Base-by-base conservation (phyloP, 306 rosid species). In the Cajanus cajan region DNA sequence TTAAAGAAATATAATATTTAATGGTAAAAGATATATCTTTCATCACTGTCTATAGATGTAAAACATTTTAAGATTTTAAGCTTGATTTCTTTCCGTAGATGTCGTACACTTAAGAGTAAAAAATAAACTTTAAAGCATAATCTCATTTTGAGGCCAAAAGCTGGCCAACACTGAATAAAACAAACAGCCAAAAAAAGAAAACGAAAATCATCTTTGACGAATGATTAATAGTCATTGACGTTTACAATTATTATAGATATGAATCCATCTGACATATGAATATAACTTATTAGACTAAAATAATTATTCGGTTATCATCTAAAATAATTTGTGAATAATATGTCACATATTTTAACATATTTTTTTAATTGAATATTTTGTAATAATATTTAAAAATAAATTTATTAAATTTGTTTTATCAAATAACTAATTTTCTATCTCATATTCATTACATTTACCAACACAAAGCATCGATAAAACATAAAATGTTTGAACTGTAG, bases 61-160 rank as follows among this genome's bases (percentile, higher is more conserved):
- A 51, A 59, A 12, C 24, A 41, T 55, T 34, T 80, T 51, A 73
- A 76, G 76, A 24, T 71, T 80, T 57, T 15, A 36, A 61, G 57
- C 33, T 83, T 80, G 87, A 88, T 85, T 12, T 63, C 51, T 18
- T 68, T 80, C 86, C 87, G 81, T 70, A 45, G 40, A 61, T 15
- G 36, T 77, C 89, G 91, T 88, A 85, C 86, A 61, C 69, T 11
- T 8, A 44, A 9, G 54, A n/a, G 39, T 66, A 1, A 54, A 19
- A 57, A 14, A 57, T 18, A 21, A 40, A 73, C 2, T 5, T 25
- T 43, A 68, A 43, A 21, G 19, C 70, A 41, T 4, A 16, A 9
- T 48, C 45, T 8, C 61, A 28, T 11, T 43, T 40, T 15, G 47
- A 28, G 18, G 33, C 61, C 71, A 6, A n/a, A 63, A 72, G 40